Percentiles rank a stretch among this genome's conserved stretches.
Evolutionary conservation across 1,284 basidiomycete genomes (phyloP).

Genomic region (Mrakiaceae sp.): DNA sequence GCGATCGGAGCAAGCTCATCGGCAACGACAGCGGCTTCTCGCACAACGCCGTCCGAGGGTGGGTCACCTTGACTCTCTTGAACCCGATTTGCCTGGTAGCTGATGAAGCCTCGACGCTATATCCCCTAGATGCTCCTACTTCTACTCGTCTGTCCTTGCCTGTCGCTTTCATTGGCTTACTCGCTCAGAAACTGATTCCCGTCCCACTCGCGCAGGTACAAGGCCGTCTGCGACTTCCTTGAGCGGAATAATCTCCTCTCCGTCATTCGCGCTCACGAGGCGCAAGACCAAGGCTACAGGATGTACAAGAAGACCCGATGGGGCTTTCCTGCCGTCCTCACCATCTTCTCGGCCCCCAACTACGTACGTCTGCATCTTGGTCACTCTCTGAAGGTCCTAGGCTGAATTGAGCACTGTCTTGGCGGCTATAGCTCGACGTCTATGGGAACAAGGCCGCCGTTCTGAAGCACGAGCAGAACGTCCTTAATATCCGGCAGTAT

Average conservation of each 20-base stretch:
- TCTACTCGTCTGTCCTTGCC: conserved; percentile 65
- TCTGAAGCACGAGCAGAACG: conserved; percentile 91
- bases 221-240: conserved; percentile 84
- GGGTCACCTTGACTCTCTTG: too few relatives aligned
- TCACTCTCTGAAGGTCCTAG: background rate
- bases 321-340: conserved; percentile 85
- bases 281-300: conserved; percentile 89
- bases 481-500: conserved; percentile 65
- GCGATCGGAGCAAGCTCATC: conserved; percentile 40
- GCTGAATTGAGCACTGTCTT: conserved; percentile 5
- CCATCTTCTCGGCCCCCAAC: conserved; percentile 62
- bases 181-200: conserved; percentile 3
- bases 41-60: conserved; percentile 85
- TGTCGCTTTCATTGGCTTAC: conserved; percentile 6
- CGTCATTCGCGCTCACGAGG: conserved; percentile 89
- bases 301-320: conserved; percentile 97
- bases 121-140: conserved; percentile 57
- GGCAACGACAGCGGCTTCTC: conserved; percentile 64
- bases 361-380: conserved; percentile 37
- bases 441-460: conserved; percentile 98
- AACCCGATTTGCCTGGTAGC: too few relatives aligned
- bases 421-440: conserved; percentile 51
- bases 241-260: conserved; percentile 89
- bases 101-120: too few relatives aligned
- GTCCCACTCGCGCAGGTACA: conserved; percentile 48